These are phyloP conservation scores for Hanseniaspora taiwanica DNA, from an alignment of 805 yeast species.

Conservation along the genomic window DNA sequence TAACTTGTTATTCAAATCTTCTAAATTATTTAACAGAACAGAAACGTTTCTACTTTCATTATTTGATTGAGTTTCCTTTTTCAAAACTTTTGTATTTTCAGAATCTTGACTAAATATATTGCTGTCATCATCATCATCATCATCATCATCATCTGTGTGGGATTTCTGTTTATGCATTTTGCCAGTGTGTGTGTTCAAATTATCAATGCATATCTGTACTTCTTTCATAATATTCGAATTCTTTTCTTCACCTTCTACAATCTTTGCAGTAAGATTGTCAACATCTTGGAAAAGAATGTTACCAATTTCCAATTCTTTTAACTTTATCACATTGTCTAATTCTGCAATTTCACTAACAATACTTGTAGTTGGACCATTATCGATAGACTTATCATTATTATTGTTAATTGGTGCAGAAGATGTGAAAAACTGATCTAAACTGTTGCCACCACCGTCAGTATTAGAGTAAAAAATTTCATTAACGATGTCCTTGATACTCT, in stretches of 20 bases:
- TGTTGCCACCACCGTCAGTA: too few species aligned
- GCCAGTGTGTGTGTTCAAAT: background rate
- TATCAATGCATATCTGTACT: background rate
- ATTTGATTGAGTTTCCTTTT: too few species aligned
- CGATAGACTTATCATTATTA: too few species aligned
- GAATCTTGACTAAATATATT: too few species aligned
- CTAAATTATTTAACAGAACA: background rate
- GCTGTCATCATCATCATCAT: background rate
- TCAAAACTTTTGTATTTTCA: too few species aligned
- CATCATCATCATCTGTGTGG: too few species aligned
- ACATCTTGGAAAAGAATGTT: background rate
- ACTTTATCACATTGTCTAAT: conserved; percentile 2
- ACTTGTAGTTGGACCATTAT: too few species aligned
- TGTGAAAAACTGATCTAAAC: background rate
- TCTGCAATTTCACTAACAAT: conserved; percentile 6
- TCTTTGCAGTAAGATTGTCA: conserved; percentile 3
- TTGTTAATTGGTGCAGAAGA: background rate
- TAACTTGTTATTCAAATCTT: conserved; percentile 2
- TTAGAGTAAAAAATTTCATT: background rate
- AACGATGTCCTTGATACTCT: background rate
- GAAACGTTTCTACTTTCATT: background rate
- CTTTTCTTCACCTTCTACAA: background rate
- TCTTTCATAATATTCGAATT: background rate
- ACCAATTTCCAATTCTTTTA: conserved; percentile 3
- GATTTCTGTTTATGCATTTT: too few species aligned